Conservation (phyloP, 306 rosid genomes). For the Castanea sativa region DNA sequence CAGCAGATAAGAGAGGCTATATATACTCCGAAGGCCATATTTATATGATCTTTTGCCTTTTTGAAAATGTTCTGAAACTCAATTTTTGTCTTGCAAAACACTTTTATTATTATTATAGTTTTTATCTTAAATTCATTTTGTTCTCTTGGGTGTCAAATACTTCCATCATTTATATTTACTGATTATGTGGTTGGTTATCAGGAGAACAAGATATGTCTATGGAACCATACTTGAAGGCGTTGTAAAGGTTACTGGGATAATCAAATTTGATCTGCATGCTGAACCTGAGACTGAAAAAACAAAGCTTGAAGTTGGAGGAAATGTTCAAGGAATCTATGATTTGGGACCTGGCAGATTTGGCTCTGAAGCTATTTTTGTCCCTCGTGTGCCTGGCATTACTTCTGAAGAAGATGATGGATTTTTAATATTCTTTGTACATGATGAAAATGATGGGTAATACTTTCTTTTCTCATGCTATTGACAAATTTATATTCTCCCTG, state of each 20-base stretch:
- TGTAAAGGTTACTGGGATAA: constrained; percentile 69
- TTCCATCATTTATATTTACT: constrained; percentile 10
- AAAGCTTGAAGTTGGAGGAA: constrained; percentile 79
- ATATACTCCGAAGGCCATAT: background rate
- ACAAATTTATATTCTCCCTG: background rate
- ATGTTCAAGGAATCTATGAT: constrained; percentile 70
- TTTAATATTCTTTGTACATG: constrained; percentile 78
- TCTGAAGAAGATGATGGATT: constrained; percentile 98
- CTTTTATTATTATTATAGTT: background rate
- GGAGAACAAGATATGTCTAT: constrained; percentile 77
- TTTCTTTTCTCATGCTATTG: constrained; percentile 7
- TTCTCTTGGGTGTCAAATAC: background rate
- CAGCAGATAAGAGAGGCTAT: background rate
- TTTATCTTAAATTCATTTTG: background rate
- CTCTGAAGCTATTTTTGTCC: constrained; percentile 86
- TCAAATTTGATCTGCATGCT: constrained; percentile 82
- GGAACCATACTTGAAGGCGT: constrained; percentile 75
- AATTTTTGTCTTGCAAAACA: background rate
- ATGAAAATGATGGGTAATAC: constrained; percentile 69
- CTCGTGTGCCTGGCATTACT: constrained; percentile 55
- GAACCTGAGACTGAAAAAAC: constrained; percentile 61
- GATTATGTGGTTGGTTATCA: constrained; percentile 25
- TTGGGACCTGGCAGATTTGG: constrained; percentile 81
- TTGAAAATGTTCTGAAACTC: background rate
- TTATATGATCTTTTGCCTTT: background rate